Base-by-base conservation (phyloP, 306 rosid genomes). In the Quercus ilex region DNA sequence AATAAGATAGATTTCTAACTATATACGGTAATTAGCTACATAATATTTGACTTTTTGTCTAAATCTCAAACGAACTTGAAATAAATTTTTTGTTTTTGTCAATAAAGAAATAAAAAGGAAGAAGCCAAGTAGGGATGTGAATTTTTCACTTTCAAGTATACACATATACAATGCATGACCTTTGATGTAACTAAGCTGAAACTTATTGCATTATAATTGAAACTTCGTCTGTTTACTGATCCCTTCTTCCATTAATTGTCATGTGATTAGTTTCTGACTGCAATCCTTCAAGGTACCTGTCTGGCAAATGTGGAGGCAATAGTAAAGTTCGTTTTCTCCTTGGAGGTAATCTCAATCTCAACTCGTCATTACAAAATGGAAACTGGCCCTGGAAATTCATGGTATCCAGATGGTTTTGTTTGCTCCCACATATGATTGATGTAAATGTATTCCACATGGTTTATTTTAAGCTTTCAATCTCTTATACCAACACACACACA, bases 241-340 rank as follows among this genome's bases (percentile, higher is more conserved):
- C 28, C 31, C 18, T 55, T 73, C 14, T 28, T 55, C n/a, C 53
- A 55, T 28, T 78, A 35, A 55, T 77, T 86, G 55, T 4, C 33
- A 5, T 76, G 68, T 72, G 72, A 55, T 41, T 86, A 92, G 92
- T 5, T 71, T 74, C 93, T 53, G 72, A 59, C 6, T 95, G 98
- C 92, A 78, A 65, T 52, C 75, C 85, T 38, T 26, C 88, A 68
- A 81, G 83, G 67, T 63, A 82, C 74, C 21, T 88, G 53, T 83
- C 93, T 46, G 91, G 90, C 0, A 83, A 74, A 52, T 95, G 96
- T 63, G 86, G 94, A 55, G 73, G 76, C 78, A 67, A 77, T 77
- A 74, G 74, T 55, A 88, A 79, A 88, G 79, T 88, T 18, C 81
- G 85, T 56, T 59, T 77, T 79, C 83, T 89, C 55, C 81, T 88